Evolutionary conservation across 129 eudicot genomes (phyloP).

Genomic region (Oenanthe sinensis): DNA sequence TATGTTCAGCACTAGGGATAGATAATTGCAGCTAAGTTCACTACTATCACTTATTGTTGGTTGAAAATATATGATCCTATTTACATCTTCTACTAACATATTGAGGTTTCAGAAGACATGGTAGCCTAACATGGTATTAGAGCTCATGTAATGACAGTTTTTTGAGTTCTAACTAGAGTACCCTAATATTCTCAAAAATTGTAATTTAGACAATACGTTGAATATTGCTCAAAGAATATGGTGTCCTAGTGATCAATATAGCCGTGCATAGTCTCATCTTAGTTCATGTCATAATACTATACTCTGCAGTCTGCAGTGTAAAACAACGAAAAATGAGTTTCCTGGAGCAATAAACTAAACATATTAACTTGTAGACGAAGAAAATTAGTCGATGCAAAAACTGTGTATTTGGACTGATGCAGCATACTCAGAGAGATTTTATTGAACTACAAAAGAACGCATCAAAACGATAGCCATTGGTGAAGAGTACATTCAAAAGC

Average conservation of each 20-base stretch:
- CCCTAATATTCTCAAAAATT: too few relatives aligned
- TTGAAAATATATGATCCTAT: too few relatives aligned
- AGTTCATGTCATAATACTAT: neutral
- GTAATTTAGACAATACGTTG: too few relatives aligned
- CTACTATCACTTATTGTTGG: too few relatives aligned
- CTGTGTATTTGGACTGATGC: neutral
- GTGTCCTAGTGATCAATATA: neutral
- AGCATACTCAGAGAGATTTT: neutral
- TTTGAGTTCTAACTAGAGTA: neutral
- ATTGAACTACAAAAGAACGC: neutral
- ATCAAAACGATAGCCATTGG: neutral
- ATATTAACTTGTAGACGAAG: neutral
- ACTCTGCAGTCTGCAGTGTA: neutral
- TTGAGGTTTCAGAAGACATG: too few relatives aligned
- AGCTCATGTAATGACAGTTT: too few relatives aligned
- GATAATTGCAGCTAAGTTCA: too few relatives aligned
- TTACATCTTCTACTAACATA: too few relatives aligned
- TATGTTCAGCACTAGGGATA: too few relatives aligned
- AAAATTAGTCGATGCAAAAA: neutral
- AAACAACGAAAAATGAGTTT: neutral
- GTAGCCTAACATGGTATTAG: too few relatives aligned
- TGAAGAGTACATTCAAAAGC: neutral
- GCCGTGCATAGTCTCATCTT: neutral
- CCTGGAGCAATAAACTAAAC: neutral
- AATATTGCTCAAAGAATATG: too few relatives aligned